Conservation (phyloP, 1,284 basidiomycete genomes). For the Ustilago lituana region DNA sequence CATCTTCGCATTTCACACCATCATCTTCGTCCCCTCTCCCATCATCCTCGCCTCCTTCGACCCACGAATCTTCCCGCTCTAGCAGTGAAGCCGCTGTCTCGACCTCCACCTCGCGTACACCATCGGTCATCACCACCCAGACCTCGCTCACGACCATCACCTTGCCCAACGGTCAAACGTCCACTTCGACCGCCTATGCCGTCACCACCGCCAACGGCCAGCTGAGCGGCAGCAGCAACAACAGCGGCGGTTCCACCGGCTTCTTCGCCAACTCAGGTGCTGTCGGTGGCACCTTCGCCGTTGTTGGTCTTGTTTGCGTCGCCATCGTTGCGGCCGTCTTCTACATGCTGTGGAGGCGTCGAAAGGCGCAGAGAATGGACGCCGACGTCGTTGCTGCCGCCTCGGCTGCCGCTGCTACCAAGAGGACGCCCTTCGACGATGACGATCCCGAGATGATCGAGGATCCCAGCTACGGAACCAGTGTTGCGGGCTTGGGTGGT, state of each 20-base stretch:
- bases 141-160: slow-evolving; percentile 45
- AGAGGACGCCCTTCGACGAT: slow-evolving; percentile 65
- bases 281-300: slow-evolving; percentile 66
- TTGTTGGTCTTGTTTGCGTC: slow-evolving; percentile 61
- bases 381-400: slow-evolving; percentile 66
- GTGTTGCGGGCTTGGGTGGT: slow-evolving; percentile 20
- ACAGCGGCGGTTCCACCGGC: slow-evolving; percentile 20
- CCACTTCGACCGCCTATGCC: slow-evolving; percentile 45
- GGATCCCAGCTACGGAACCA: slow-evolving; percentile 51
- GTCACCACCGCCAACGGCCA: slow-evolving; percentile 48
- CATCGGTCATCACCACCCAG: slow-evolving; percentile 41
- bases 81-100: slow-evolving; percentile 17
- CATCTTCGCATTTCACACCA: slow-evolving; percentile 11
- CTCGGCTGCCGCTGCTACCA: slow-evolving; percentile 64
- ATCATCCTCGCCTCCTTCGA: too few species aligned
- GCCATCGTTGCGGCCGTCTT: slow-evolving; percentile 52
- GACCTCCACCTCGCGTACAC: slow-evolving; percentile 27
- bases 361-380: slow-evolving; percentile 65
- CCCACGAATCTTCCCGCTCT: not conserved
- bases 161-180: slow-evolving; percentile 38
- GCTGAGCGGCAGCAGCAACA: slow-evolving; percentile 30
- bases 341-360: slow-evolving; percentile 60
- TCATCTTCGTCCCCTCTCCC: slow-evolving; percentile 5
- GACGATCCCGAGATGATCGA: slow-evolving; percentile 67
- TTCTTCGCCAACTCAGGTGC: slow-evolving; percentile 65